phyloP scores from a whole-genome alignment of 2,329 filamentous ascomycete genomes.

The Aspergillus sp. region DNA sequence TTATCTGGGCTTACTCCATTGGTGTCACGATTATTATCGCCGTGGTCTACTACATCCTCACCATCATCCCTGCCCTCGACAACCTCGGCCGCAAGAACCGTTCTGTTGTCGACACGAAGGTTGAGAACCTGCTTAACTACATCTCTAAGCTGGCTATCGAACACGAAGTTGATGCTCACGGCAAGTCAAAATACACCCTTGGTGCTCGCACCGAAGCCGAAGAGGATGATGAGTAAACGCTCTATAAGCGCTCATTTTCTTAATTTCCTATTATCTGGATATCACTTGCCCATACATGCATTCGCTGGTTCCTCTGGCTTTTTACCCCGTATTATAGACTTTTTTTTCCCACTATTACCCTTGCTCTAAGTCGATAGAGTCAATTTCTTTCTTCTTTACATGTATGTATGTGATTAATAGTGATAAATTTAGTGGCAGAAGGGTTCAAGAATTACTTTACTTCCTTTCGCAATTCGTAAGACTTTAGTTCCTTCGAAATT shows the following conservation, averaged over 20 bases:
- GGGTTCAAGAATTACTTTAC: slow-evolving; percentile 27
- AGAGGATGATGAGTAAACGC: slow-evolving; percentile 47
- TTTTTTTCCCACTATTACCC: slow-evolving; percentile 31
- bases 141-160: slow-evolving; percentile 54
- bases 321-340: slow-evolving; percentile 40
- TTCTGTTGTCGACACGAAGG: slow-evolving; percentile 52
- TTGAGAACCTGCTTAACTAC: slow-evolving; percentile 55
- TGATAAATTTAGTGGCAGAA: slow-evolving; percentile 39
- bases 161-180: slow-evolving; percentile 49
- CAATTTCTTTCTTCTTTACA: slow-evolving; percentile 37
- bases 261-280: slow-evolving; percentile 33
- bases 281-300: slow-evolving; percentile 35
- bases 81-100: slow-evolving; percentile 55
- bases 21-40: slow-evolving; percentile 55
- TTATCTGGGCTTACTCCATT: slow-evolving; percentile 55
- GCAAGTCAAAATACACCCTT: slow-evolving; percentile 46
- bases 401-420: slow-evolving; percentile 46
- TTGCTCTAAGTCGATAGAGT: slow-evolving; percentile 34
- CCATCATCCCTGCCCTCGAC: slow-evolving; percentile 47
- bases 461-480: background rate
- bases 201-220: slow-evolving; percentile 43
- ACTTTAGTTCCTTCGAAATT: background rate
- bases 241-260: slow-evolving; percentile 21
- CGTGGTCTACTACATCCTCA: slow-evolving; percentile 52
- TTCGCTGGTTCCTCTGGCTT: slow-evolving; percentile 25